Base-by-base conservation (phyloP, 768 basidiomycete genomes). In the Omphalotus guepiniiformis region DNA sequence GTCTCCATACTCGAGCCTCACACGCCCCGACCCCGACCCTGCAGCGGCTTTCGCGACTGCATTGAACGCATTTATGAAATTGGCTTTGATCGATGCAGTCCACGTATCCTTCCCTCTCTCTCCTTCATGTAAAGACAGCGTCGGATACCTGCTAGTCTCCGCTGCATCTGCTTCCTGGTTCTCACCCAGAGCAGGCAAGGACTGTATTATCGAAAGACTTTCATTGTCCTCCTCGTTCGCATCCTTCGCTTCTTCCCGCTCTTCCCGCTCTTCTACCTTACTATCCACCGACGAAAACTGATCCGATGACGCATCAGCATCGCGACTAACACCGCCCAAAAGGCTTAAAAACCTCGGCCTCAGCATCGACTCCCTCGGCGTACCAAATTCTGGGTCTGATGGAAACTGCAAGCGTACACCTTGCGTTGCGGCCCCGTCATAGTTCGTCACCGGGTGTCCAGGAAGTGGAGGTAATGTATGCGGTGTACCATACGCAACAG, bases 31-130 rank as follows among this genome's bases (percentile, higher is more conserved):
- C 27, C 21, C 16, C 1, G 16, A 16, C 12, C 37, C 45, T 16
- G 34, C 44, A 1, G 44, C 34, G 21, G 35, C 44, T 37, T 46
- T 46, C 8, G 75, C 70, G 41, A 80, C 73, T 1, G 72, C 65
- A 53, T 73, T 75, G 54, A 80, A 70, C 4, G 75, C 76, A 45
- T 69, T 68, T 42, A 73, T 68, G 9, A 80, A 57, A 28, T 73
- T 73, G 15, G 70, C 69, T 48, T 60, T 69, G 53, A 78, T 41
- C 19, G 69, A 65, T 15, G 63, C 54, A 8, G 69, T 68, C 77
- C 77, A 78, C 19, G 68, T 60, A 6, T 67, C 69, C 3, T 36
- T 21, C n/a, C 30, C n/a, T 32, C 30, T n/a, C 30, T 32, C 30
- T 32, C 30, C n/a, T n/a, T n/a, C n/a, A n/a, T n/a, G n/a, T n/a